Percentiles rank a stretch among this genome's conserved stretches.
Evolutionary conservation across 306 rosid genomes (phyloP).

Genomic region (Clitoria ternatea): DNA sequence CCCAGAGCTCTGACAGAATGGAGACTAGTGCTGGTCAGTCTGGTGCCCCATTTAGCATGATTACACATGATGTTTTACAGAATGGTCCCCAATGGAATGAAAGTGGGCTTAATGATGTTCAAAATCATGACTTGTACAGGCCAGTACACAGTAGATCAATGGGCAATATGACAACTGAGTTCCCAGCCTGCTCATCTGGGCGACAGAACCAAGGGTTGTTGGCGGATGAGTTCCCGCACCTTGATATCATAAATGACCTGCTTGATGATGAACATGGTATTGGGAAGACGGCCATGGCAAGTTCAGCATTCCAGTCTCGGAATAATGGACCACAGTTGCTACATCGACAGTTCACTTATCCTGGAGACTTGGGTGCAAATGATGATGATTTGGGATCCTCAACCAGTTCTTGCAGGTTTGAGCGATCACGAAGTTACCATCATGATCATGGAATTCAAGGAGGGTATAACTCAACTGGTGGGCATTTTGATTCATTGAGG

Average conservation of each 20-base stretch:
- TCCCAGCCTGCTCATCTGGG: constrained; percentile 61
- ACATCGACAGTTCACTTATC: constrained; percentile 70
- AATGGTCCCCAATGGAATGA: constrained; percentile 71
- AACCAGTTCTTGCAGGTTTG: constrained; percentile 73
- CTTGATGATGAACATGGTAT: constrained; percentile 74
- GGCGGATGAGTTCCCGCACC: constrained; percentile 92
- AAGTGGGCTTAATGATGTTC: constrained; percentile 42
- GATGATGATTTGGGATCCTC: constrained; percentile 63
- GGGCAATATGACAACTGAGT: constrained; percentile 44
- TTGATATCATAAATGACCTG: constrained; percentile 92
- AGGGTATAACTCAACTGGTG: constrained; percentile 43
- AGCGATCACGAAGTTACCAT: constrained; percentile 75
- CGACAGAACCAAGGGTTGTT: constrained; percentile 64
- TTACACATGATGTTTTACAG: constrained; percentile 47
- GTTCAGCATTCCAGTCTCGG: constrained; percentile 38
- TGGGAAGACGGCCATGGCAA: constrained; percentile 34
- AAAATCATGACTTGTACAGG: constrained; percentile 55
- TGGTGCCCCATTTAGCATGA: constrained; percentile 53
- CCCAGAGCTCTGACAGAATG: constrained; percentile 62
- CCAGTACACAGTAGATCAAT: constrained; percentile 45
- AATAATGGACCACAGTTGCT: constrained; percentile 49
- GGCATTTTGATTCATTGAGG: constrained; percentile 52
- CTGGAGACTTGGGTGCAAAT: constrained; percentile 55
- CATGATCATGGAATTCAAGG: constrained; percentile 61
- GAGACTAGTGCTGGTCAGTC: constrained; percentile 49